Conservation (phyloP, 2,329 filamentous ascomycete species). For the Aotearoamyces nothofagi region DNA sequence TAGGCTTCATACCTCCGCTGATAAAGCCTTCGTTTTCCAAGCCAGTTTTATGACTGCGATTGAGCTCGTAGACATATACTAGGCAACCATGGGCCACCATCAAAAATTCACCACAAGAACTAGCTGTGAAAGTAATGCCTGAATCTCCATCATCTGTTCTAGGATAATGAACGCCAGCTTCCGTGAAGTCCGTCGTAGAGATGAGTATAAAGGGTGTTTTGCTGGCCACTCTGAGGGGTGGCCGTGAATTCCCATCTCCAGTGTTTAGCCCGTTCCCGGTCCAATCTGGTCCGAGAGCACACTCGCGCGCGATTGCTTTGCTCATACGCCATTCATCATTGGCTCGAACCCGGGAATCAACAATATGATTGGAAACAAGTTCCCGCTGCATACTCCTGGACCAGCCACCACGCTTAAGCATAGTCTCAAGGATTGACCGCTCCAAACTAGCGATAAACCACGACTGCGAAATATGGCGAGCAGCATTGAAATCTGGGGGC, state of each 20-base stretch:
- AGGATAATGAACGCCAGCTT: constrained; percentile 16
- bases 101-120: constrained; percentile 41
- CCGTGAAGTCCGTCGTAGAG: constrained; percentile 22
- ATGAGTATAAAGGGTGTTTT: constrained; percentile 19
- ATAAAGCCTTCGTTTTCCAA: constrained; percentile 1
- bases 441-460: constrained; percentile 47
- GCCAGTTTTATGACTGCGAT: constrained; percentile 8
- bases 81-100: constrained; percentile 35
- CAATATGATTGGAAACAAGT: constrained; percentile 10
- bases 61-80: constrained; percentile 37
- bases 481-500: constrained; percentile 37
- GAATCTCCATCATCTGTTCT: constrained; percentile 9
- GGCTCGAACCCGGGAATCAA: constrained; percentile 5
- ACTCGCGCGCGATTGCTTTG: constrained; percentile 27
- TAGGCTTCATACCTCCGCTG: constrained; percentile 23
- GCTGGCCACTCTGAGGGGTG: not conserved
- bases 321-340: constrained; percentile 22
- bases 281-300: constrained; percentile 19
- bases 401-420: constrained; percentile 42
- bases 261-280: constrained; percentile 13
- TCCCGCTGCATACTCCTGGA: constrained; percentile 24
- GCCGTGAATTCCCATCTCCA: not conserved
- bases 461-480: constrained; percentile 39
- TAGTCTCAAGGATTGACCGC: constrained; percentile 28
- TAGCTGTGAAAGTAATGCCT: constrained; percentile 23